Base-by-base conservation (phyloP, 441 rosid genomes). In the Gossypium trilobum region DNA sequence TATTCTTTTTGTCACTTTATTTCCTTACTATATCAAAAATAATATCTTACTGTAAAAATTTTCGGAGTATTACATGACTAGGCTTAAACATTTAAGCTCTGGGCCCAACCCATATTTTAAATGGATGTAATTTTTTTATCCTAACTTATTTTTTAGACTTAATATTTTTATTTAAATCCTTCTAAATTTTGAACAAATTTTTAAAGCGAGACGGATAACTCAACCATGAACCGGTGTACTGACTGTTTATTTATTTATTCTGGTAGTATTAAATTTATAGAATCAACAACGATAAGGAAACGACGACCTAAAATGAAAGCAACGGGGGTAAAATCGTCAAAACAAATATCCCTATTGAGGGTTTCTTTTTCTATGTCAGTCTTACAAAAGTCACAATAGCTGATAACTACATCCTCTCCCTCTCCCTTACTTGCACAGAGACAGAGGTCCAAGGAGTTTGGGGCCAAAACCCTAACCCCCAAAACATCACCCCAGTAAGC, bases 401-500 rank as follows among this genome's bases (percentile, higher is more conserved):
- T 31, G 22, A 3, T n/a, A n/a, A 22, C 63, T 14, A 2, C 64
- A 4, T 8, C 58, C 69, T 69, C 51, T 25, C 29, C 57, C 63
- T 69, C 51, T 25, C 20, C 14, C 51, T 44, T 46, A 10, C 5
- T 23, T 27, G 19, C 22, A 11, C 16, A 1, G 10, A 66, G 36
- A 46, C 33, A 56, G 1, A 50, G 62, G 70, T 70, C 74, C 17
- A 20, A 60, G 70, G 70, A 69, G 63, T 68, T 70, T 59, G 46
- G 57, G 56, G 57, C 63, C 48, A 22, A 61, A 67, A 75, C 62
- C 52, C 74, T 66, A 70, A 61, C 9, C 58, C 65, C 19, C 22
- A 61, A 60, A 25, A 70, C 4, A 8, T 39, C 48, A 11, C 16
- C 62, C 16, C 16, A 4, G 13, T 6, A 3, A 51, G n/a, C 54